A percentile compares a stretch with the other conserved stretches of the same genome.
phyloP scores from a whole-genome alignment of 805 yeast species.

The Candida multigemmis region DNA sequence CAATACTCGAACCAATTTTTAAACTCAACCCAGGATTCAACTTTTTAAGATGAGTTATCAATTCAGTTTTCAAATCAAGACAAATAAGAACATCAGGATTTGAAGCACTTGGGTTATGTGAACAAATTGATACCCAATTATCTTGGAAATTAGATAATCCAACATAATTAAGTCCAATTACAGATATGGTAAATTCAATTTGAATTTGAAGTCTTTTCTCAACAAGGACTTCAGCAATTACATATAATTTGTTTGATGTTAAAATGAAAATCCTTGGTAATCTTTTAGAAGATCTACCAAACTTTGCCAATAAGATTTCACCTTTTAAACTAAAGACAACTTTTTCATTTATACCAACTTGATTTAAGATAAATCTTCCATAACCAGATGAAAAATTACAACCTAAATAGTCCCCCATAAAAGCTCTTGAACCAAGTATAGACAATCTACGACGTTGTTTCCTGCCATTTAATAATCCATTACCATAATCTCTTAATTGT shows the following conservation, averaged over 20 bases:
- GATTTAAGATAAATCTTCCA: slow-evolving; percentile 68
- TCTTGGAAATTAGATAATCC: slow-evolving; percentile 74
- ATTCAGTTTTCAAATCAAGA: slow-evolving; percentile 81
- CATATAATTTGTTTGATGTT: slow-evolving; percentile 52
- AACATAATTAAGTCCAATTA: slow-evolving; percentile 50
- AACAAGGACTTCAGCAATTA: slow-evolving; percentile 65
- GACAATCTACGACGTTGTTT: slow-evolving; percentile 90
- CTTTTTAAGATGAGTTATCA: slow-evolving; percentile 64
- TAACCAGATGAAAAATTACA: slow-evolving; percentile 63
- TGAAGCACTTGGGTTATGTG: slow-evolving; percentile 36
- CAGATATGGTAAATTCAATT: slow-evolving; percentile 56
- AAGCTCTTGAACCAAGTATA: slow-evolving; percentile 78
- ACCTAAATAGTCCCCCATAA: slow-evolving; percentile 88
- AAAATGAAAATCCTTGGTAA: slow-evolving; percentile 65
- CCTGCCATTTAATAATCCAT: slow-evolving; percentile 54
- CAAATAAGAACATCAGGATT: slow-evolving; percentile 76
- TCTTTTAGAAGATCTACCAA: slow-evolving; percentile 86
- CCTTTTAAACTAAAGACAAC: slow-evolving; percentile 78
- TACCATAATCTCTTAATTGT: slow-evolving; percentile 80
- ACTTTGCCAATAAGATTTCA: slow-evolving; percentile 73
- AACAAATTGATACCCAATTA: slow-evolving; percentile 79
- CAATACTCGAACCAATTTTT: slow-evolving; percentile 60
- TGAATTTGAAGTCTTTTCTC: slow-evolving; percentile 47
- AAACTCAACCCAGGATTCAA: slow-evolving; percentile 51
- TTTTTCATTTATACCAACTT: slow-evolving; percentile 58